Evolutionary conservation across 1,284 basidiomycete species (phyloP), one percentile per base, ranked within the genome.

Genomic region (Papiliotrema nemorosa): DNA sequence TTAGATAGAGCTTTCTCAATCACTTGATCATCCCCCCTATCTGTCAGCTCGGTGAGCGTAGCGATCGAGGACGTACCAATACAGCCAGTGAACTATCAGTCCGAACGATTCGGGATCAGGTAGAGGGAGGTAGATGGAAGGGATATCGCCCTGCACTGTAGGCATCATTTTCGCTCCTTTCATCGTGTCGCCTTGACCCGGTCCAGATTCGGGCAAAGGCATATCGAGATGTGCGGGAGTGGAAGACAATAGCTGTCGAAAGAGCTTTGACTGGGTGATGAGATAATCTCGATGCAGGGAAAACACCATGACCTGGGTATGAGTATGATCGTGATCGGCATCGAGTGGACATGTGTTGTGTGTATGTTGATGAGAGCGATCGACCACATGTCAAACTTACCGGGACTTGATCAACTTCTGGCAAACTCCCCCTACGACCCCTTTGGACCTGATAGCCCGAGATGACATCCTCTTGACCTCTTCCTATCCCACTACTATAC

Each of bases 221-320:
- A 50, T 36, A 31, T 52, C 45, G 20, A 49, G 12, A 22, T 50
- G 40, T 5, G 58, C 27, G 10, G 55, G 42, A 10, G 50, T 33
- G 16, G 57, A 56, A 26, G 59, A 60, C 21, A 74, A 62, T 4
- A 76, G 58, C 3, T 56, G 47, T n/a, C 64, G 66, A 43, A 75
- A 63, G n/a, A 75, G 59, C 2, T 58, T 50, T 3, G 64, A 70
- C 54, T 75, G 73, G 2, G 69, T 67, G 6, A 66, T 58, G 24
- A 76, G 63, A 53, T 73, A 76, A 46, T 75, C 73, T 35, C 56
- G 55, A 45, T 76, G 74, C 14, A 74, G 52, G 12, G 62, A 59
- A 50, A 70, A 73, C 14, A 63, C 62, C 20, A 70, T 52, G 22
- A 64, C 64, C 54, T 69, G 41, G 5, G 25, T 26, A 14, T 38